A percentile compares a stretch with the other conserved stretches of the same genome.
phyloP scores from a whole-genome alignment of 202 grass and related monocot species.

The Carex sylvatica region DNA sequence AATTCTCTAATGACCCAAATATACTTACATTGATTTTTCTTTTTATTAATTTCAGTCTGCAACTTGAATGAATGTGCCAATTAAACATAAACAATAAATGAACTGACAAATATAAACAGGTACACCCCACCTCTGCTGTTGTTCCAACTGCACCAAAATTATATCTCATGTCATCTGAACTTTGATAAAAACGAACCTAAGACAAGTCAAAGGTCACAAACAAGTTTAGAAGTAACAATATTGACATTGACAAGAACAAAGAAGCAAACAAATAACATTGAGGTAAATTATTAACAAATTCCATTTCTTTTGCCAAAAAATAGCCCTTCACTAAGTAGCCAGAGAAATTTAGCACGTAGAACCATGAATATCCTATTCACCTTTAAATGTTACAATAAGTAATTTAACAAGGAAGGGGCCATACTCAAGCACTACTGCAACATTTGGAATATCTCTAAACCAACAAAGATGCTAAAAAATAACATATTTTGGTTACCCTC shows the following conservation, averaged over 20 bases:
- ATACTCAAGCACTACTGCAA: neutral
- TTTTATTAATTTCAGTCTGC: neutral
- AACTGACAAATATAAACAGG: constrained; percentile 20
- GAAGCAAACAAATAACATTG: constrained; percentile 7
- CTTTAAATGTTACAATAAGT: neutral
- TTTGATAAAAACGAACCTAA: constrained; percentile 58
- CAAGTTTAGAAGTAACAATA: constrained; percentile 1
- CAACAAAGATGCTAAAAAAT: neutral
- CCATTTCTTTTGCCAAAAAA: neutral
- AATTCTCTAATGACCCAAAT: neutral
- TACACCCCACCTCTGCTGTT: constrained; percentile 69
- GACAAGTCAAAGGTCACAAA: constrained; percentile 19
- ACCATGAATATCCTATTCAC: neutral
- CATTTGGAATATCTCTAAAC: neutral
- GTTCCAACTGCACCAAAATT: constrained; percentile 69
- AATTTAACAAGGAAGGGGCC: neutral
- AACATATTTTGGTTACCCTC: neutral
- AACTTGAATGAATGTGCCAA: constrained; percentile 18
- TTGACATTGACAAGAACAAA: neutral
- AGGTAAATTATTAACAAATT: constrained; percentile 7
- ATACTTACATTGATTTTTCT: neutral
- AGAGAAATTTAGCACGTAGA: neutral
- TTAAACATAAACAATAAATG: neutral
- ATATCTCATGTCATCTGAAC: constrained; percentile 34
- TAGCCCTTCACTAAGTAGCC: neutral